Base-by-base conservation (phyloP, 371 early-diverging fungal species). In the Apophysomyces sp. region DNA sequence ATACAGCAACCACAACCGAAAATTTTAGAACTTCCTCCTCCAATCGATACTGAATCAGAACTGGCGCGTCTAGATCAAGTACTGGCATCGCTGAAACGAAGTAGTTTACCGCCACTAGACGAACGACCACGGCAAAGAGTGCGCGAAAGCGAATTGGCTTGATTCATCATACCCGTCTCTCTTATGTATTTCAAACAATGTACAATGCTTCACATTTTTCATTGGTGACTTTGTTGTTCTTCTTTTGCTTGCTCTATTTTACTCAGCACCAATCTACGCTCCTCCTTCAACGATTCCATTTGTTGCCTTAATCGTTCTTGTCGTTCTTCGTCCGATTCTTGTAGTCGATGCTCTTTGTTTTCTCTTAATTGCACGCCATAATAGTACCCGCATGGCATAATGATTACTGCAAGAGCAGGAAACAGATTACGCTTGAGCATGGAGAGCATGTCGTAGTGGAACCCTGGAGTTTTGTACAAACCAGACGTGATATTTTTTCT, bases 341-440 rank as follows among this genome's bases (percentile, higher is more conserved):
- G 41, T 61, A 54, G 55, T 7, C 15, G 21, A 27, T 44, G 24
- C 26, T 54, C 69, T 24, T 21, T 52, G 24, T 61, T 40, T 55
- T 69, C 65, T 41, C 69, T 57, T 26, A 64, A 51, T 32, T 64
- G 64, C 11, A 69, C 57, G 21, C 69, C 69, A n/a, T 44, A 24
- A 55, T 63, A 69, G 34, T 69, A 69, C 3, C 69, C 69, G 6
- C 64, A 40, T 8, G 69, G 69, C 1, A 69, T 61, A 55, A 59
- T 65, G 21, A 65, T 26, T 11, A 69, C 65, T 5, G 65, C 69
- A 15, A 69, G 21, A 16, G 65, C 54, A 36, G 69, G 69, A 28
- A 61, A 37, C 24, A 69, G 39, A 27, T 69, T 69, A 11, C 60
- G 58, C 27, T 61, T 61, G 6, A 66, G 52, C 49, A 44, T 44